Evolutionary conservation across 2,329 filamentous ascomycete genomes (phyloP).

Genomic region (Aspergillus fumigatus): DNA sequence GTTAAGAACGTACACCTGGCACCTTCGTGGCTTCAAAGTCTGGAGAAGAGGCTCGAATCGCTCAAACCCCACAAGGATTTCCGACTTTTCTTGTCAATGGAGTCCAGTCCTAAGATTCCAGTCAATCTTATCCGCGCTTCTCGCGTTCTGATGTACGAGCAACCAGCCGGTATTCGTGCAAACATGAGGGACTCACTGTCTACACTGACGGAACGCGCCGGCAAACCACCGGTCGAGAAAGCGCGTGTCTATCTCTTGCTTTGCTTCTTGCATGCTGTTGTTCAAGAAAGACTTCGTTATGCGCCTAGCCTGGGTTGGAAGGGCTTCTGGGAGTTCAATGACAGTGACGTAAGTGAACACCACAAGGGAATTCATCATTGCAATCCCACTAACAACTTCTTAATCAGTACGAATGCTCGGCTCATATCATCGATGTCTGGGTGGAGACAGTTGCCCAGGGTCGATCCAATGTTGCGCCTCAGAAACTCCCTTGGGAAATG

Average conservation of each 20-base stretch:
- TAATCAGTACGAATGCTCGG: conserved; percentile 85
- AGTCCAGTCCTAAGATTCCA: conserved; percentile 92
- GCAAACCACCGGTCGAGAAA: conserved; percentile 84
- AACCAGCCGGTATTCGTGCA: conserved; percentile 89
- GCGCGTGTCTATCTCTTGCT: conserved; percentile 84
- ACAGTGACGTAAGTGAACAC: conserved; percentile 79
- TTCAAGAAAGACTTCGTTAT: conserved; percentile 91
- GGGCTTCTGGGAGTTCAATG: conserved; percentile 99
- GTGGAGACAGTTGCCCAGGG: conserved; percentile 75
- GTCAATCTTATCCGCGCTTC: conserved; percentile 92
- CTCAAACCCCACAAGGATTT: conserved; percentile 93
- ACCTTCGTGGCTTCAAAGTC: conserved; percentile 90
- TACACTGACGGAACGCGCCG: conserved; percentile 69
- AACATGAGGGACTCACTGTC: conserved; percentile 98
- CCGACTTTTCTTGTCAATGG: conserved; percentile 95
- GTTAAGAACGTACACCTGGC: conserved; percentile 99
- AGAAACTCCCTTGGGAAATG: conserved; percentile 96
- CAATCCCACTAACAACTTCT: conserved; percentile 18
- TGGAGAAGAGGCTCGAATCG: conserved; percentile 94
- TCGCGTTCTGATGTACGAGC: conserved; percentile 94
- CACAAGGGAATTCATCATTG: background rate
- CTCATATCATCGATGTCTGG: conserved; percentile 94
- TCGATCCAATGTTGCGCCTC: conserved; percentile 86
- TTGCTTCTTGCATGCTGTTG: conserved; percentile 90
- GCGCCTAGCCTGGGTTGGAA: conserved; percentile 95